phyloP scores from a whole-genome alignment of 305 asterid species.

The Nicotiana rustica region DNA sequence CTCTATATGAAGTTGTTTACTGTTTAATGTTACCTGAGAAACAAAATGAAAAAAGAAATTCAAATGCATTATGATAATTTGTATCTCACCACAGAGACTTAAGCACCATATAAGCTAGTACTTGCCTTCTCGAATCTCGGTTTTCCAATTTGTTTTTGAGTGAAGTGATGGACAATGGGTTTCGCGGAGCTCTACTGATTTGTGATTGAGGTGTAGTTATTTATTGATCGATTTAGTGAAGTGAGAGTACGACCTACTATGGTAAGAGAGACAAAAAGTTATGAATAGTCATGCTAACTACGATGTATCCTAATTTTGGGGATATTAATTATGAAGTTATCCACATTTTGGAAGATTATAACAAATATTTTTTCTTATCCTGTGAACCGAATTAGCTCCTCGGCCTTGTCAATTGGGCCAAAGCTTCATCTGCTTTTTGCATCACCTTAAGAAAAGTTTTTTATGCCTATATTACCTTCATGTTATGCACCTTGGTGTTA shows the following conservation, averaged over 20 bases:
- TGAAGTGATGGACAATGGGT: not conserved
- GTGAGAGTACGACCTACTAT: not conserved
- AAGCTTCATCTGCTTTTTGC: not conserved
- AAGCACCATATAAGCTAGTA: not conserved
- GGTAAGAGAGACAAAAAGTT: not conserved
- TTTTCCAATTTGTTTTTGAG: not conserved
- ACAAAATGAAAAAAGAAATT: not conserved
- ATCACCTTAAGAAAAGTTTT: slow-evolving; percentile 16
- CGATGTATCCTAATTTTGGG: not conserved
- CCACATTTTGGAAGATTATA: not conserved
- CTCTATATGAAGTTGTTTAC: not conserved
- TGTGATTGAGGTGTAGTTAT: not conserved
- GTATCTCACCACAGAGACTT: not conserved
- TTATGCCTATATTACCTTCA: slow-evolving; percentile 10
- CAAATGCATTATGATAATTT: not conserved
- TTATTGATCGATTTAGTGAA: slow-evolving; percentile 3
- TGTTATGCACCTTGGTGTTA: not conserved
- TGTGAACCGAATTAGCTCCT: not conserved
- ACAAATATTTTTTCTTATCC: not conserved
- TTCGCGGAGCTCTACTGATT: not conserved
- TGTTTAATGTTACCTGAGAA: not conserved
- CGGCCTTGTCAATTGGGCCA: not conserved
- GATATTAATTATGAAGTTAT: not conserved
- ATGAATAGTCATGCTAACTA: not conserved
- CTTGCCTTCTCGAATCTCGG: not conserved